Base-by-base conservation (phyloP, 176 grass and related monocot species). In the Oryza glumipatula region DNA sequence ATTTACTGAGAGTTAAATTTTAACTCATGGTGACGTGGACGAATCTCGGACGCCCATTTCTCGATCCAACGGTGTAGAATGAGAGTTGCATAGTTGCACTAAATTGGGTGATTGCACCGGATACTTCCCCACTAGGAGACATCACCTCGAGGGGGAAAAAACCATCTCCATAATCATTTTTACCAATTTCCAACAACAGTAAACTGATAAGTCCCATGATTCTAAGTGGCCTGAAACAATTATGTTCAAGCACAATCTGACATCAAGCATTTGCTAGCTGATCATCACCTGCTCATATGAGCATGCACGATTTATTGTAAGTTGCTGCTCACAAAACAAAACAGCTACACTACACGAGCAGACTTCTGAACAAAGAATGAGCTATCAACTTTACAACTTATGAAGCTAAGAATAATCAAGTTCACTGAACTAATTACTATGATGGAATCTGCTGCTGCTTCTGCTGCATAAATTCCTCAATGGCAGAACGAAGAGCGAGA, bases 401-500 rank as follows among this genome's bases (percentile, higher is more conserved):
- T 63, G 19, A 32, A 3, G 7, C 4, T 19, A 56, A 81, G 10
- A 46, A 76, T 28, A 73, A 2, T 68, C 22, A 33, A 73, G 58
- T 41, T 52, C 43, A 75, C 36, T 39, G 73, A 74, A 76, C 41
- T 7, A 38, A 82, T 36, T 71, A 7, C 3, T 21, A 65, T 66
- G 61, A 30, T 45, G 5, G 22, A 7, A 35, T 56, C 26, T 73
- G 49, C 22, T 79, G 88, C 30, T 87, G 47, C 47, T 41, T 7
- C 39, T 2, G 68, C 15, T 80, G 76, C 72, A 74, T 67, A 72
- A 85, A 87, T 52, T 97, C 88, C 80, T 89, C 61, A 19, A 97
- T 94, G 68, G 90, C 88, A 69, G 88, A 90, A 72, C 78, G 86
- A 60, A 97, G 92, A 47, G 94, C 73, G 1, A 68, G 75, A 79